Evolutionary conservation across 148 eudicot genomes (phyloP).

Genomic region (Rhododendron griersonianum): DNA sequence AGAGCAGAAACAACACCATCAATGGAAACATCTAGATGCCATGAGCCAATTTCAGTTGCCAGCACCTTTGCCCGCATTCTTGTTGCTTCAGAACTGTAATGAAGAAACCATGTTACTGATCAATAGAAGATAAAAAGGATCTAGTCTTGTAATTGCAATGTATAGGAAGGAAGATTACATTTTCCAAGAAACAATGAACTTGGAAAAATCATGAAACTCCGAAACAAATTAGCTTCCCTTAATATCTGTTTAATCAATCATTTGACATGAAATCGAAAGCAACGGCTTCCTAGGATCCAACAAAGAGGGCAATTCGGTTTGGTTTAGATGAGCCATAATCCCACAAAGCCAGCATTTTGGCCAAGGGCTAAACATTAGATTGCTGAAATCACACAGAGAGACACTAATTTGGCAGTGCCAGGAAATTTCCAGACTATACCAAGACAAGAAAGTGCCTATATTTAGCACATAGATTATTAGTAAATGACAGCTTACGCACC

Average conservation of each 20-base stretch:
- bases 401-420: not conserved
- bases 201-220: not conserved
- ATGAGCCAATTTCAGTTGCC: conserved; percentile 84
- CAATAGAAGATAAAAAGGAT: not conserved
- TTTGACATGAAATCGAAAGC: not conserved
- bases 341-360: not conserved
- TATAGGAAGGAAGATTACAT: not conserved
- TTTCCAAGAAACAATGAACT: not conserved
- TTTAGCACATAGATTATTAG: not conserved
- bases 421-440: not conserved
- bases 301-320: not conserved
- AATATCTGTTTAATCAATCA: not conserved
- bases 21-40: conserved; percentile 90
- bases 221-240: not conserved
- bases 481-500: not conserved
- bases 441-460: not conserved
- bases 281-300: not conserved
- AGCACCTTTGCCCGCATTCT: conserved; percentile 70
- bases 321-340: not conserved
- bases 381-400: not conserved
- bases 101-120: conserved; percentile 2
- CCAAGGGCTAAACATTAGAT: not conserved
- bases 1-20: conserved; percentile 80
- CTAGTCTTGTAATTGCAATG: not conserved
- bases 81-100: conserved; percentile 77